A percentile compares a stretch with the other conserved stretches of the same genome.
Conservation (phyloP, 257 asterid genomes). For the Solanum rostratum region DNA sequence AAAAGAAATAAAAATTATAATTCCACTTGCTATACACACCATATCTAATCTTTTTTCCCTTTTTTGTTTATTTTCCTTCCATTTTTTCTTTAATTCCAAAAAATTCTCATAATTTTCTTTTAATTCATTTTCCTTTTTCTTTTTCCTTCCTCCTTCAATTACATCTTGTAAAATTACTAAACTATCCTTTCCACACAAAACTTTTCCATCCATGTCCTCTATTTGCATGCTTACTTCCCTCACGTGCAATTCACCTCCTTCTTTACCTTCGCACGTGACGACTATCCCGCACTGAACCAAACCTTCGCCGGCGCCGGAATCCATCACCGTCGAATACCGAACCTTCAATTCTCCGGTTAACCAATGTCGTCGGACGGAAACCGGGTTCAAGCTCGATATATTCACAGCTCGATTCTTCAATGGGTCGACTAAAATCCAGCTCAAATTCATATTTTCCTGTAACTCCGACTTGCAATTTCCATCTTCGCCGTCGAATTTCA, state of each 20-base stretch:
- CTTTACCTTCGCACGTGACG: slow-evolving; percentile 50
- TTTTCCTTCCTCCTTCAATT: slow-evolving; percentile 45
- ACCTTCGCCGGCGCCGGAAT: slow-evolving; percentile 14
- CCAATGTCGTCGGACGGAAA: slow-evolving; percentile 60
- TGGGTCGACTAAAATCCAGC: slow-evolving; percentile 73
- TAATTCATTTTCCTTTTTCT: slow-evolving; percentile 17
- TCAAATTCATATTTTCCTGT: slow-evolving; percentile 31
- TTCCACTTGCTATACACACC: slow-evolving; percentile 25
- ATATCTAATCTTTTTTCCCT: slow-evolving; percentile 45
- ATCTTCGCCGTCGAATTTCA: slow-evolving; percentile 28
- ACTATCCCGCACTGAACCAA: slow-evolving; percentile 42
- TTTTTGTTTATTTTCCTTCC: slow-evolving; percentile 24
- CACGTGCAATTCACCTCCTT: slow-evolving; percentile 45
- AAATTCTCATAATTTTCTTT: slow-evolving; percentile 22
- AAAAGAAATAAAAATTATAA: slow-evolving; percentile 34
- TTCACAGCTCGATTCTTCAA: slow-evolving; percentile 38
- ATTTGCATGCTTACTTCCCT: slow-evolving; percentile 56
- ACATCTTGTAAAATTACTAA: slow-evolving; percentile 31
- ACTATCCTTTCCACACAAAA: slow-evolving; percentile 41
- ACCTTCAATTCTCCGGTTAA: slow-evolving; percentile 46
- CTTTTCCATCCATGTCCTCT: slow-evolving; percentile 77
- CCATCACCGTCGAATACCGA: slow-evolving; percentile 36
- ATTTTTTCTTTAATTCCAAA: slow-evolving; percentile 18
- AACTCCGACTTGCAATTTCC: slow-evolving; percentile 19
- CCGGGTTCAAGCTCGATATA: slow-evolving; percentile 45